Percentiles rank a stretch among this genome's conserved stretches.
Evolutionary conservation across 345 rosid genomes (phyloP).

Genomic region (Diplotaxis tenuifolia): DNA sequence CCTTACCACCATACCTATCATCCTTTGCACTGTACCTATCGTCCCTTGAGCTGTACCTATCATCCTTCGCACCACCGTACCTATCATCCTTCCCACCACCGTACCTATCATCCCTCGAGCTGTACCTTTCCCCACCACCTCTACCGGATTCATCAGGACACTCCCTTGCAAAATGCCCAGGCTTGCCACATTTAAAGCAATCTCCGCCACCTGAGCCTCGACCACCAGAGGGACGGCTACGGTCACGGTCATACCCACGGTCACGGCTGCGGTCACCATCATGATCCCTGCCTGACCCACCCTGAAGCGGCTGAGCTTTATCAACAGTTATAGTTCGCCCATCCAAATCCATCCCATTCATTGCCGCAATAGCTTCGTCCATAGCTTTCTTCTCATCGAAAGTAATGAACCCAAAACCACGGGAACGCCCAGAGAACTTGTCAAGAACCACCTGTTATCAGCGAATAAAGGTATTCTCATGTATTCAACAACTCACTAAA

Average conservation of each 20-base stretch:
- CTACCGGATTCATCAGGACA: conserved; percentile 68
- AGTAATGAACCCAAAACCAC: conserved; percentile 95
- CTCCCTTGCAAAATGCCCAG: conserved; percentile 96
- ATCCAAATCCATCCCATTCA: conserved; percentile 93
- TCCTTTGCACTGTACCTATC: conserved; percentile 45
- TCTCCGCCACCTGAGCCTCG: conserved; percentile 71
- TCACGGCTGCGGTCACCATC: conserved; percentile 71
- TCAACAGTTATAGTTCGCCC: conserved; percentile 91
- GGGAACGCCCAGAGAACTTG: conserved; percentile 88
- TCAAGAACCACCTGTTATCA: conserved; percentile 72
- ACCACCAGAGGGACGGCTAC: conserved; percentile 54
- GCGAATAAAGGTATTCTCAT: not conserved
- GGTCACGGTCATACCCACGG: conserved; percentile 65
- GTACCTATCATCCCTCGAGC: conserved; percentile 47
- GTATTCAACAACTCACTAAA: no score
- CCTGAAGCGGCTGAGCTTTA: conserved; percentile 83
- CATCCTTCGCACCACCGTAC: conserved; percentile 47
- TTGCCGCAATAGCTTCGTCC: conserved; percentile 87
- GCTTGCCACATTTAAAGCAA: conserved; percentile 93
- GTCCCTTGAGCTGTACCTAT: conserved; percentile 32
- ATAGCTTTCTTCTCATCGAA: conserved; percentile 79
- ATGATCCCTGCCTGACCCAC: conserved; percentile 69
- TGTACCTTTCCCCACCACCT: conserved; percentile 50
- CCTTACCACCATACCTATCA: conserved; percentile 40
- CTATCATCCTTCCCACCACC: conserved; percentile 29